These are phyloP conservation scores for Mycena metata DNA, from an alignment of 768 basidiomycete species.

Conservation along the genomic window DNA sequence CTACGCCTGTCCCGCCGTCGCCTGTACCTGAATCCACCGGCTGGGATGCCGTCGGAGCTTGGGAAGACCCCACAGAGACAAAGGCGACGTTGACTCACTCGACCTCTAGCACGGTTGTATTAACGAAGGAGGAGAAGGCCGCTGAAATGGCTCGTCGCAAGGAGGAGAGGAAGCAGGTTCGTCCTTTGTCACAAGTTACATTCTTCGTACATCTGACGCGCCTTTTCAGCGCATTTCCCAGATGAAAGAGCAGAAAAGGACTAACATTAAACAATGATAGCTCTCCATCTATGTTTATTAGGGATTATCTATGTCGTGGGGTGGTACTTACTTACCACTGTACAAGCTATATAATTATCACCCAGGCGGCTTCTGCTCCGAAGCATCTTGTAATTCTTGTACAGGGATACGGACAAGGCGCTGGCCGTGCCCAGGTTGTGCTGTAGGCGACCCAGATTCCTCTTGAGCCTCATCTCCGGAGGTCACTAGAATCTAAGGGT, in stretches of 20 bases:
- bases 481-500: constrained; percentile 56
- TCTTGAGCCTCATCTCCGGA: constrained; percentile 54
- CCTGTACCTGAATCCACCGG: constrained; percentile 24
- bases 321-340: constrained; percentile 27
- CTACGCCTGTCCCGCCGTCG: constrained; percentile 43
- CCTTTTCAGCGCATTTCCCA: constrained; percentile 75
- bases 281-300: constrained; percentile 17
- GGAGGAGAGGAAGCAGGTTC: constrained; percentile 91
- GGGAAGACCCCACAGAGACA: constrained; percentile 34
- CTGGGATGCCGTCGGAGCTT: constrained; percentile 39
- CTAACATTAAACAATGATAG: constrained; percentile 39
- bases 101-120: constrained; percentile 53
- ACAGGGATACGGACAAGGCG: constrained; percentile 81
- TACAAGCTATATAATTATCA: constrained; percentile 27
- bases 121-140: constrained; percentile 93
- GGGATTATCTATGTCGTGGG: constrained; percentile 20
- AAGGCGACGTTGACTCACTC: constrained; percentile 39
- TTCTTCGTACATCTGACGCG: constrained; percentile 12
- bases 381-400: constrained; percentile 61
- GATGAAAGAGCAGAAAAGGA: constrained; percentile 85
- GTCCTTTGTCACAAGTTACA: constrained; percentile 37
- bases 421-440: constrained; percentile 58
- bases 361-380: constrained; percentile 18
- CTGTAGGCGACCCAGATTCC: constrained; percentile 26
- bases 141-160: constrained; percentile 93